phyloP scores from a whole-genome alignment of 192 early-diverging fungal genomes.

The Pilobolus umbonatus region DNA sequence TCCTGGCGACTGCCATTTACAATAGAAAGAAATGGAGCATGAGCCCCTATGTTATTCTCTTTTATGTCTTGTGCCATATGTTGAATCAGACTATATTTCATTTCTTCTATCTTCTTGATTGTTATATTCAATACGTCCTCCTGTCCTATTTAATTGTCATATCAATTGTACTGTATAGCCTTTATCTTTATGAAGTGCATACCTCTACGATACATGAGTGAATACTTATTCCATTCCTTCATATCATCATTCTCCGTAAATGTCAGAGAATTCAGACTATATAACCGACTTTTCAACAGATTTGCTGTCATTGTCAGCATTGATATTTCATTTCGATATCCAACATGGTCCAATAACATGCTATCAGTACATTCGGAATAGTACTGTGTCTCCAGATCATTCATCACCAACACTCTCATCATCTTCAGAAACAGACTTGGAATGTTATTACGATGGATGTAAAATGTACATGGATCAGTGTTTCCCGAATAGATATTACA shows the following conservation, averaged over 20 bases:
- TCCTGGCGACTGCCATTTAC: not conserved
- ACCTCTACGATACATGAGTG: constrained; percentile 50
- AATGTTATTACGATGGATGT: constrained; percentile 39
- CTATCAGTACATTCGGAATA: not conserved
- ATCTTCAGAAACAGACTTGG: constrained; percentile 44
- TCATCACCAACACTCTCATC: constrained; percentile 69
- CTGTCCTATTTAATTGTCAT: constrained; percentile 22
- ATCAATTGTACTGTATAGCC: not conserved
- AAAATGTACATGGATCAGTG: constrained; percentile 36
- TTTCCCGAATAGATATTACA: constrained; percentile 27
- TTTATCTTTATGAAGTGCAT: constrained; percentile 2
- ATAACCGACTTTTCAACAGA: constrained; percentile 41
- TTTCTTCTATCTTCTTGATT: not conserved
- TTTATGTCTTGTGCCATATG: constrained; percentile 7
- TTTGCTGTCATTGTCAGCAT: constrained; percentile 44
- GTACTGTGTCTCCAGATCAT: constrained; percentile 36
- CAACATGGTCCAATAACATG: constrained; percentile 33
- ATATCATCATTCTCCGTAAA: constrained; percentile 3
- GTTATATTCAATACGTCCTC: constrained; percentile 16
- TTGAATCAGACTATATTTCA: constrained; percentile 7
- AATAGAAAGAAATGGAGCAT: constrained; percentile 26
- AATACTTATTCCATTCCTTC: constrained; percentile 38
- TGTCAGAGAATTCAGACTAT: not conserved
- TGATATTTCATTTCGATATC: constrained; percentile 55
- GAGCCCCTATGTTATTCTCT: not conserved